These are phyloP conservation scores for Mycena chlorophos DNA, from an alignment of 768 basidiomycete genomes.

Conservation along the genomic window DNA sequence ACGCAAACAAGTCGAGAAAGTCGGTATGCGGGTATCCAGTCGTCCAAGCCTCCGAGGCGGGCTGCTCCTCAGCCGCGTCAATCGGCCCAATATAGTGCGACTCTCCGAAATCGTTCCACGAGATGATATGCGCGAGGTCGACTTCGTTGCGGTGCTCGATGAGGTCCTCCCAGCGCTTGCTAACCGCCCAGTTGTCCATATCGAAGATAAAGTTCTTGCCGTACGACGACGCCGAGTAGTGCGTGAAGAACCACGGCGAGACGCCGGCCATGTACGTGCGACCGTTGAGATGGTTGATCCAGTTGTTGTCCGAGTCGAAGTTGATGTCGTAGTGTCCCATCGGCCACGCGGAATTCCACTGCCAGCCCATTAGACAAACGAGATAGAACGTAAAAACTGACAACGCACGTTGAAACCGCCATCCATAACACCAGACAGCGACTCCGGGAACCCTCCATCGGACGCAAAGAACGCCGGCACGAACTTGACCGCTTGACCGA, in stretches of 20 bases:
- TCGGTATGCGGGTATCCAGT: constrained; percentile 54
- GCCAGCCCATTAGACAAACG: neutral
- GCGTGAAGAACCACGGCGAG: constrained; percentile 77
- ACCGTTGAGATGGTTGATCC: constrained; percentile 34
- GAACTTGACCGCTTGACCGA: constrained; percentile 45
- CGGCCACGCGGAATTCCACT: constrained; percentile 66
- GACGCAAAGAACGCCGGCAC: constrained; percentile 65
- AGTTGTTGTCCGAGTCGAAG: constrained; percentile 36
- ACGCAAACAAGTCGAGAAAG: constrained; percentile 63
- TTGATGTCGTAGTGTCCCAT: constrained; percentile 35
- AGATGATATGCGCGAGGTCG: constrained; percentile 57
- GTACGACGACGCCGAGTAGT: constrained; percentile 64
- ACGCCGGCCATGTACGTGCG: constrained; percentile 49
- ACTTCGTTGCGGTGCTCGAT: constrained; percentile 48
- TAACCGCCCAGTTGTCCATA: constrained; percentile 62
- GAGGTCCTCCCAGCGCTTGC: constrained; percentile 64
- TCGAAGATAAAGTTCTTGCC: constrained; percentile 68
- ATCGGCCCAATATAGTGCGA: constrained; percentile 81
- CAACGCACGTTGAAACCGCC: constrained; percentile 56
- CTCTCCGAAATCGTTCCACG: constrained; percentile 80
- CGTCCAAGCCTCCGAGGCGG: constrained; percentile 70
- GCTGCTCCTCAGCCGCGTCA: constrained; percentile 52
- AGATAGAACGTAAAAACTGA: neutral
- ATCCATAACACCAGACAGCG: constrained; percentile 45
- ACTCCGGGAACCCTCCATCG: constrained; percentile 42